phyloP scores from a whole-genome alignment of 2,329 filamentous ascomycete genomes.

The Alternaria triticina region DNA sequence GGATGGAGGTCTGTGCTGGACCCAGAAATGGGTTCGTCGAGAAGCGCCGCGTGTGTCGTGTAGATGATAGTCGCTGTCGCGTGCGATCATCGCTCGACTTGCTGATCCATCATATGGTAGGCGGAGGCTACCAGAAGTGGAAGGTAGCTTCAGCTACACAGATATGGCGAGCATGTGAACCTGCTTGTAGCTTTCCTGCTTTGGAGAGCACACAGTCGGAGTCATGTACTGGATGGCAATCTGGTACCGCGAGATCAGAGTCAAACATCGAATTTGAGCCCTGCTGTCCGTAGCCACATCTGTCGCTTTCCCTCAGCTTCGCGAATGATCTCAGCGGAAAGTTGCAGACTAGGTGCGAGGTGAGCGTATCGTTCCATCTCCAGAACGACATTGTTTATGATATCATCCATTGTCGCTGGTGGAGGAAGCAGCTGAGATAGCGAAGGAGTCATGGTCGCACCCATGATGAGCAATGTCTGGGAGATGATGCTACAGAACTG shows the following conservation, averaged over 20 bases:
- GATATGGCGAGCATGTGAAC: background rate
- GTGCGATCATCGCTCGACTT: conserved; percentile 3
- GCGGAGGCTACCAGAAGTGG: background rate
- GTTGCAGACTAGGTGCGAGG: conserved; percentile 75
- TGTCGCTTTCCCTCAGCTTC: conserved; percentile 76
- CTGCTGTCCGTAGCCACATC: conserved; percentile 58
- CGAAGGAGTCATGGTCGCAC: conserved; percentile 78
- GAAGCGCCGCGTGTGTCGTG: conserved; percentile 7
- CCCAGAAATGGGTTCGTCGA: conserved; percentile 14
- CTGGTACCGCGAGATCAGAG: background rate
- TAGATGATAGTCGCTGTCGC: conserved; percentile 5
- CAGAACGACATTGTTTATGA: conserved; percentile 77
- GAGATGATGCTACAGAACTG: conserved; percentile 71
- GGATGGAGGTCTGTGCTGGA: conserved; percentile 14
- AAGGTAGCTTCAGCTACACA: background rate
- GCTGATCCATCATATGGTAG: background rate
- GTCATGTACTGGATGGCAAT: background rate
- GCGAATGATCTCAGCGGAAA: conserved; percentile 80
- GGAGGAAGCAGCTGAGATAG: conserved; percentile 70
- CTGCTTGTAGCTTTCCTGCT: background rate
- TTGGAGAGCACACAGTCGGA: background rate
- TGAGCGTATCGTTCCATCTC: conserved; percentile 78
- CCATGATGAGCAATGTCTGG: conserved; percentile 83
- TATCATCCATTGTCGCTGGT: conserved; percentile 67
- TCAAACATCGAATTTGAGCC: conserved; percentile 47